Evolutionary conservation across 2,329 filamentous ascomycete species (phyloP).

Genomic region (Pleomassaria siparia): DNA sequence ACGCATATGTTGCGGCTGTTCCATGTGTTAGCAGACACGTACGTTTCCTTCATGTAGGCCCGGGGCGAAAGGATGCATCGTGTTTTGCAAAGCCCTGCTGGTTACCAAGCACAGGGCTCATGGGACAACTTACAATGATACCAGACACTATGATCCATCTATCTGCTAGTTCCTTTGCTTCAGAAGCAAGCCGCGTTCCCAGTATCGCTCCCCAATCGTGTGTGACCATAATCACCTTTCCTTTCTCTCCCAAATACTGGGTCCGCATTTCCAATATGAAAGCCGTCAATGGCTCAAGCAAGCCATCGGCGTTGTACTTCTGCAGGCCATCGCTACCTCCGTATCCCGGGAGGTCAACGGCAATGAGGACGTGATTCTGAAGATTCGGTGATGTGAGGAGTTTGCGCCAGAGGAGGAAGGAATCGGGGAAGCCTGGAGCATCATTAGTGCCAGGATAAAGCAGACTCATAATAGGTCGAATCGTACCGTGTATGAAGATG

Average conservation of each 20-base stretch:
- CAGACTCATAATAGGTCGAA: not conserved
- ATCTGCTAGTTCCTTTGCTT: constrained; percentile 58
- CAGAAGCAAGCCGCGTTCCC: constrained; percentile 58
- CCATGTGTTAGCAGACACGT: not conserved
- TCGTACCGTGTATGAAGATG: constrained; percentile 55
- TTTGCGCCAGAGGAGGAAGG: constrained; percentile 57
- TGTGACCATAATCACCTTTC: constrained; percentile 49
- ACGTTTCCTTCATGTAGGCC: not conserved
- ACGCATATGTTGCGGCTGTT: constrained; percentile 44
- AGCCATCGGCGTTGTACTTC: constrained; percentile 52
- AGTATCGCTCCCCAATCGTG: constrained; percentile 60
- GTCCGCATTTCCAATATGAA: constrained; percentile 55
- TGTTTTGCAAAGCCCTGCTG: too few species aligned
- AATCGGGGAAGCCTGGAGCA: constrained; percentile 57
- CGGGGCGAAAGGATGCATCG: not conserved
- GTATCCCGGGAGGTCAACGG: constrained; percentile 61
- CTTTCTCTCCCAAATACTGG: constrained; percentile 40
- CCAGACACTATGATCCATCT: constrained; percentile 58
- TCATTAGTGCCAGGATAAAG: not conserved
- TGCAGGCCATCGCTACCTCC: constrained; percentile 58
- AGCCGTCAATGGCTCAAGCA: constrained; percentile 56
- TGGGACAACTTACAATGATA: constrained; percentile 54
- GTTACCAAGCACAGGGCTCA: too few species aligned
- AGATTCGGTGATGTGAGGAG: constrained; percentile 47
- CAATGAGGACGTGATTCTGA: constrained; percentile 51